A percentile compares a stretch with the other conserved stretches of the same genome.
These are phyloP conservation scores for Pythium rhizo-oryzae DNA, from an alignment of 352 stramenopile species.

Conservation along the genomic window DNA sequence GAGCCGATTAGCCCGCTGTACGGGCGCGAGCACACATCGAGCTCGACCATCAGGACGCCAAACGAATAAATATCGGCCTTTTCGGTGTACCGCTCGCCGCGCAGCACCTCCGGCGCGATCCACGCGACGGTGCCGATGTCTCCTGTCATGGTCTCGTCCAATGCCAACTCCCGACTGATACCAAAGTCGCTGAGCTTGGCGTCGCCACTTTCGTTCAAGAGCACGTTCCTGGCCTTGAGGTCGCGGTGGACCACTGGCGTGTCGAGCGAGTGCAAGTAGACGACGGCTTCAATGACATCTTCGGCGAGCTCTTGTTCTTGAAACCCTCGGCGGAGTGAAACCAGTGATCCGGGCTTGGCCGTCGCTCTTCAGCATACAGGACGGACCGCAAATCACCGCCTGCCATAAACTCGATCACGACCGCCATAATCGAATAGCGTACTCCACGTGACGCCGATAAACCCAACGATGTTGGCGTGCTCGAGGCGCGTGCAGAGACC, in stretches of 20 bases:
- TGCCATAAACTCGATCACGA: slow-evolving; percentile 38
- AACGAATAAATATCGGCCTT: slow-evolving; percentile 38
- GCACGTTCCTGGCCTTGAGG: slow-evolving; percentile 27
- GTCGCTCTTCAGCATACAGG: background rate
- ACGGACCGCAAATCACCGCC: slow-evolving; percentile 14
- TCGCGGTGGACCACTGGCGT: slow-evolving; percentile 30
- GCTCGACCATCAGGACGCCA: slow-evolving; percentile 29
- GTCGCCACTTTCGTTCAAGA: slow-evolving; percentile 22
- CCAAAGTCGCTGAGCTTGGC: slow-evolving; percentile 31
- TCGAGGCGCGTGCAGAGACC: slow-evolving; percentile 34
- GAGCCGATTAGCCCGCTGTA: background rate
- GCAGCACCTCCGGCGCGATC: slow-evolving; percentile 32
- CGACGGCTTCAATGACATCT: slow-evolving; percentile 26
- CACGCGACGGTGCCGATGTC: slow-evolving; percentile 28
- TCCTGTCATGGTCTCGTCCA: slow-evolving; percentile 28
- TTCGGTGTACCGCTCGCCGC: slow-evolving; percentile 31
- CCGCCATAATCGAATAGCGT: slow-evolving; percentile 35
- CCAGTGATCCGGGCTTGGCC: background rate
- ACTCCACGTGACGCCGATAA: slow-evolving; percentile 38
- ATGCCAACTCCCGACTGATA: slow-evolving; percentile 14
- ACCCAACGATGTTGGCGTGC: slow-evolving; percentile 41
- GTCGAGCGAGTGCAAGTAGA: slow-evolving; percentile 33
- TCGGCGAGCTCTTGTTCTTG: slow-evolving; percentile 15
- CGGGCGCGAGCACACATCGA: slow-evolving; percentile 5
- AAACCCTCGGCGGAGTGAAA: background rate